phyloP scores from a whole-genome alignment of 345 rosid species.

The Eucalyptus dawsonii region DNA sequence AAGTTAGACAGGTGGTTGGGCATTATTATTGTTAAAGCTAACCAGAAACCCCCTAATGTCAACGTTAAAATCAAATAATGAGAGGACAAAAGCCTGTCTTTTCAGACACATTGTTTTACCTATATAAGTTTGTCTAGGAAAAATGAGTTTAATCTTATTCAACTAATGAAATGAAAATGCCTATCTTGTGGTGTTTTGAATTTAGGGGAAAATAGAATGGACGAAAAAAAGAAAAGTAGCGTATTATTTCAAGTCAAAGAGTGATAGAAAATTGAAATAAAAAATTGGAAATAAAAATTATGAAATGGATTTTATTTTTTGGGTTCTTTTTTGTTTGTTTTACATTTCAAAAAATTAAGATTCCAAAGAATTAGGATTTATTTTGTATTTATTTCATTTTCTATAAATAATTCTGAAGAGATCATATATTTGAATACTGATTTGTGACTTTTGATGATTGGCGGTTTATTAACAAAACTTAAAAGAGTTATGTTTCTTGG shows the following conservation, averaged over 20 bases:
- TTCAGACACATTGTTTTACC: background rate
- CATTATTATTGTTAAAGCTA: background rate
- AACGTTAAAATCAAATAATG: background rate
- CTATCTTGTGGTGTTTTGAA: background rate
- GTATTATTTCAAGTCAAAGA: background rate
- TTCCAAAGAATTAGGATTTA: background rate
- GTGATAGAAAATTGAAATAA: background rate
- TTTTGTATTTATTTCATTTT: no score
- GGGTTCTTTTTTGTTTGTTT: background rate
- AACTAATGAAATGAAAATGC: background rate
- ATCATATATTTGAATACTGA: background rate
- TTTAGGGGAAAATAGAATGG: background rate
- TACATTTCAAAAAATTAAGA: background rate
- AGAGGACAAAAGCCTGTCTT: background rate
- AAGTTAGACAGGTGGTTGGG: background rate
- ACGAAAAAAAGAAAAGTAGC: background rate
- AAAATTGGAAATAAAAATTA: background rate
- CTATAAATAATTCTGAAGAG: background rate
- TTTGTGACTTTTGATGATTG: background rate
- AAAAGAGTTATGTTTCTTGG: background rate
- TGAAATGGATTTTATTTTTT: background rate
- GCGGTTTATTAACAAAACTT: background rate
- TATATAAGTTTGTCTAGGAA: background rate
- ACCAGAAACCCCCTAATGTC: background rate
- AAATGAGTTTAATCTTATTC: background rate